Evolutionary conservation across 1,284 basidiomycete genomes (phyloP).

Genomic region (Singerocomus rubriflavus): DNA sequence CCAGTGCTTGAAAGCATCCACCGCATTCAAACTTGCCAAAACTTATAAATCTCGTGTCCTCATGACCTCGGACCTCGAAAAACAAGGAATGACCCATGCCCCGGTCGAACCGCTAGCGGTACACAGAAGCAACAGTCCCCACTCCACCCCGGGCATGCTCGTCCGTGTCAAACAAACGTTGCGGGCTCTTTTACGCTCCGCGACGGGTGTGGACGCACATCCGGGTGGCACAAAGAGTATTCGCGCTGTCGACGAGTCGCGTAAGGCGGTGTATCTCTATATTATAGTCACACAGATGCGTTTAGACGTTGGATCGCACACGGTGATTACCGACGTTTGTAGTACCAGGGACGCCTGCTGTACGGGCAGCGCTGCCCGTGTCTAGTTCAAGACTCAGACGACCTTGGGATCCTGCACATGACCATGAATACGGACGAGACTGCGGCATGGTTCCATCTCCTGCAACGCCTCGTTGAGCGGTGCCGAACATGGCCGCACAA

Average conservation of each 20-base stretch:
- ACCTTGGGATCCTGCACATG: background rate
- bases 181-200: constrained; percentile 24
- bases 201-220: constrained; percentile 10
- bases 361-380: background rate
- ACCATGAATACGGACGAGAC: constrained; percentile 30
- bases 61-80: constrained; percentile 30
- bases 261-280: constrained; percentile 31
- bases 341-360: constrained; percentile 30
- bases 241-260: constrained; percentile 32
- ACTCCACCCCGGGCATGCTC: constrained; percentile 15
- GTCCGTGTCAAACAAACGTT: constrained; percentile 33
- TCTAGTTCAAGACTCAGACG: constrained; percentile 2
- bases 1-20: constrained; percentile 42
- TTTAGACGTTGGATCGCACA: constrained; percentile 44
- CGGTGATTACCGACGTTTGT: constrained; percentile 45
- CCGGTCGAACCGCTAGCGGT: background rate
- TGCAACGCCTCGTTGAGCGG: constrained; percentile 48
- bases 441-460: constrained; percentile 43
- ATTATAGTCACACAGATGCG: constrained; percentile 41
- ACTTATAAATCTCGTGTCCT: constrained; percentile 18
- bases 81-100: background rate
- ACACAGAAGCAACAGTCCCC: no score
- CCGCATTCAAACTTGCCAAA: constrained; percentile 29
- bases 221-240: constrained; percentile 15
- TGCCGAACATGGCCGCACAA: constrained; percentile 51